These are phyloP conservation scores for Apiotrichum akiyoshidainum DNA, from an alignment of 1,284 basidiomycete genomes.

Conservation along the genomic window DNA sequence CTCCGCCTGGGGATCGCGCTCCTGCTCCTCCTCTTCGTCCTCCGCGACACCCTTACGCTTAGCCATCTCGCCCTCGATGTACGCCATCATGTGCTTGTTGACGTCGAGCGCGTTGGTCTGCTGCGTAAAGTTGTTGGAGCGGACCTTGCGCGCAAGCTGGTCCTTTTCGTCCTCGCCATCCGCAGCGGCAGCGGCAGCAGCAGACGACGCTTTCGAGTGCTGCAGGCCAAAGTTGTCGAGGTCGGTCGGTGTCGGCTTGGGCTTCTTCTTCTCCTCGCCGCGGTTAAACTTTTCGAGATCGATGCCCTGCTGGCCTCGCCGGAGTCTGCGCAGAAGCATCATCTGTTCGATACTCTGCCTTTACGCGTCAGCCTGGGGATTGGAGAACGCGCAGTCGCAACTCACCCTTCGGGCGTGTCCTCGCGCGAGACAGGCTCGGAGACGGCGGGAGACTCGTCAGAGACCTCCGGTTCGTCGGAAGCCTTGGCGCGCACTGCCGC, in stretches of 20 bases:
- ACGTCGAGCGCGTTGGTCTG: constrained; percentile 94
- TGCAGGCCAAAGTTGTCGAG: constrained; percentile 57
- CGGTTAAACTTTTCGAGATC: constrained; percentile 78
- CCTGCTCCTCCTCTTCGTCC: constrained; percentile 54
- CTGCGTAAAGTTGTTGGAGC: constrained; percentile 89
- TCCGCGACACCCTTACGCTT: constrained; percentile 62
- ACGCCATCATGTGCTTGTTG: constrained; percentile 99
- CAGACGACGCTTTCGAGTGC: constrained; percentile 26
- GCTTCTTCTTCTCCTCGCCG: constrained; percentile 66
- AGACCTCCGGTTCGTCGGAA: constrained; percentile 12
- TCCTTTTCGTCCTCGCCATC: constrained; percentile 57
- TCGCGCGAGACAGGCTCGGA: constrained; percentile 7
- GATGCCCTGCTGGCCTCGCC: constrained; percentile 70
- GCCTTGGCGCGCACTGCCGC: constrained; percentile 42
- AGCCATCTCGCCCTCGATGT: constrained; percentile 89
- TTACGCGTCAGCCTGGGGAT: constrained; percentile 17
- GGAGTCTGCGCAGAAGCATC: constrained; percentile 75
- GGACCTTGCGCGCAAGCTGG: constrained; percentile 65
- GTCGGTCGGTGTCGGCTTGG: constrained; percentile 56
- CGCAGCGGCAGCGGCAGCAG: constrained; percentile 15
- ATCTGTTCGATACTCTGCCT: constrained; percentile 66
- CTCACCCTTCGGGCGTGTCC: constrained; percentile 19
- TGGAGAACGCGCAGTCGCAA: background rate
- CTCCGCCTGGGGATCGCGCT: constrained; percentile 59
- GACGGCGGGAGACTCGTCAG: constrained; percentile 5